Percentiles rank a stretch among this genome's conserved stretches.
phyloP scores from a whole-genome alignment of 768 basidiomycete genomes.

The Pleurotus sapidus region DNA sequence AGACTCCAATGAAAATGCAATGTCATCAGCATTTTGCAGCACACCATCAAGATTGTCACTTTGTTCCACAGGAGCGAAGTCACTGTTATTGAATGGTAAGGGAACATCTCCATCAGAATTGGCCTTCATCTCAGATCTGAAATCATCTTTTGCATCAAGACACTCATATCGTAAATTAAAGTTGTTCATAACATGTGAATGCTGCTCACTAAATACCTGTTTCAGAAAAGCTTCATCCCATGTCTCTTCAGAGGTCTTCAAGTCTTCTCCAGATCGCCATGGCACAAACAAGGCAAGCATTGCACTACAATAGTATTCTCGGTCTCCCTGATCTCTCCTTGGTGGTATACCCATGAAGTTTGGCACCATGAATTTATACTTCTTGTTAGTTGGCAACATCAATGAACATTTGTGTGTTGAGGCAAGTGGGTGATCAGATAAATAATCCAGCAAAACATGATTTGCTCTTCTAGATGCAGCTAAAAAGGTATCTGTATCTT shows the following conservation, averaged over 20 bases:
- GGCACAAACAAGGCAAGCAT: conserved; percentile 33
- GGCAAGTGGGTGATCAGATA: not conserved
- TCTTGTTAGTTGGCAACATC: not conserved
- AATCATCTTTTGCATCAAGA: conserved; percentile 23
- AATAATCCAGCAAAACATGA: not conserved
- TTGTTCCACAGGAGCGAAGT: not conserved
- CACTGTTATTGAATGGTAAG: not conserved
- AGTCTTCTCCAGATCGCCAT: conserved; percentile 24
- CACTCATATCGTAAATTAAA: conserved; percentile 26
- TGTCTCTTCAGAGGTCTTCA: conserved; percentile 16
- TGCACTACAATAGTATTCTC: conserved; percentile 27
- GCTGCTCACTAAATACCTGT: conserved; percentile 9
- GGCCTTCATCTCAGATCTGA: conserved; percentile 11
- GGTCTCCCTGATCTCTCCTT: conserved; percentile 24
- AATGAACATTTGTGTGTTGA: not conserved
- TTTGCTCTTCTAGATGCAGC: not conserved
- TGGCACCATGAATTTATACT: conserved; percentile 11
- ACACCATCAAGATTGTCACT: not conserved
- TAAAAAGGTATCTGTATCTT: not conserved
- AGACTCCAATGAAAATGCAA: not conserved
- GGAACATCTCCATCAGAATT: not conserved
- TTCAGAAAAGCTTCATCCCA: conserved; percentile 21
- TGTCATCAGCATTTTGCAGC: not conserved
- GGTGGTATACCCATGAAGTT: conserved; percentile 31
- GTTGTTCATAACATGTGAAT: conserved; percentile 16